Conservation (phyloP, 495 filamentous ascomycete genomes). For the Neurospora hispaniola region DNA sequence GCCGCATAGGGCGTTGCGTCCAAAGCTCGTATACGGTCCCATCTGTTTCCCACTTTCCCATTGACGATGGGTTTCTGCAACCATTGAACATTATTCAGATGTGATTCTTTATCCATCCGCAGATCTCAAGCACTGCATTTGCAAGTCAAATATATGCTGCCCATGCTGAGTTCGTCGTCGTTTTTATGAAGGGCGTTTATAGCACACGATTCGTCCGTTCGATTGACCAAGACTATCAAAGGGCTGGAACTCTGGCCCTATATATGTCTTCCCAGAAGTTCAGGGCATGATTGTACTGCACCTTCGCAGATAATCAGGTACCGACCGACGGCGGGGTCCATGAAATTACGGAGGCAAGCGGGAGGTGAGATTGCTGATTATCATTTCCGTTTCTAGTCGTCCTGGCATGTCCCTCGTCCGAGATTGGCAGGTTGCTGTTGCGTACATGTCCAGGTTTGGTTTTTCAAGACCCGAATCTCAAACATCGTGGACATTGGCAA, state of each 20-base stretch:
- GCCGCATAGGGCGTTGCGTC: background rate
- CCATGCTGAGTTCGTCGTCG: background rate
- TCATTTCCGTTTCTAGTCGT: background rate
- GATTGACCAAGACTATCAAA: background rate
- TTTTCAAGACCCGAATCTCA: background rate
- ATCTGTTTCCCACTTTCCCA: background rate
- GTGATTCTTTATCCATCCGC: background rate
- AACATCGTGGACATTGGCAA: background rate
- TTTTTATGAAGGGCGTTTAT: no score
- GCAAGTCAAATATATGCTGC: background rate
- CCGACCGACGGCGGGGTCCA: background rate
- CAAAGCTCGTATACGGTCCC: background rate
- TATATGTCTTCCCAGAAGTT: background rate
- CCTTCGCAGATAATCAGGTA: background rate
- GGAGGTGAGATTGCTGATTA: background rate
- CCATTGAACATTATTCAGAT: background rate
- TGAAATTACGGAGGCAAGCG: background rate
- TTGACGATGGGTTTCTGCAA: background rate
- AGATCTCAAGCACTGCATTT: background rate
- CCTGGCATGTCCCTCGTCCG: background rate
- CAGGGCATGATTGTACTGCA: background rate
- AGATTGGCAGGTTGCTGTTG: background rate
- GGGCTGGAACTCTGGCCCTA: background rate
- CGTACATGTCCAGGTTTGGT: background rate
- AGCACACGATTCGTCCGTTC: background rate